A percentile compares a stretch with the other conserved stretches of the same genome.
Evolutionary conservation across 2,329 filamentous ascomycete species (phyloP).

Genomic region (Paracamarosporium sp.): DNA sequence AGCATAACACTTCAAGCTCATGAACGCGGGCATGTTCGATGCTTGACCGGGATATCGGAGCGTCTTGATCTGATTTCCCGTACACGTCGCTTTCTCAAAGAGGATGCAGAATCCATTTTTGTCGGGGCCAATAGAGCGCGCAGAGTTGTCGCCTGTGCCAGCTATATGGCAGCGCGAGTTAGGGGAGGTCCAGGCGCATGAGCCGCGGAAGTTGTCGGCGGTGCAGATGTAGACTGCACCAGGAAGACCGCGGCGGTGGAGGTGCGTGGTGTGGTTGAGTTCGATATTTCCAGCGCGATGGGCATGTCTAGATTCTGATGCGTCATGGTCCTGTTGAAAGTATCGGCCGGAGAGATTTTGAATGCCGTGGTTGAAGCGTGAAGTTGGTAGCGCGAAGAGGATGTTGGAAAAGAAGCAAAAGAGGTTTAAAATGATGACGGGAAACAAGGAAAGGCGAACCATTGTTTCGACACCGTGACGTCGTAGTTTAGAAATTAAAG

Average conservation of each 20-base stretch:
- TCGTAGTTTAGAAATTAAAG: slow-evolving; percentile 15
- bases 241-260: slow-evolving; percentile 39
- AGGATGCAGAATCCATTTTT: slow-evolving; percentile 35
- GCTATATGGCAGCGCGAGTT: slow-evolving; percentile 30
- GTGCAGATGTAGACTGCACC: slow-evolving; percentile 44
- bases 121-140: slow-evolving; percentile 41
- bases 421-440: slow-evolving; percentile 9
- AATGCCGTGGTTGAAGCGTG: slow-evolving; percentile 6
- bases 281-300: not conserved
- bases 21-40: slow-evolving; percentile 26
- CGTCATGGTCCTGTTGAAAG: not conserved
- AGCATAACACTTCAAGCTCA: slow-evolving; percentile 30
- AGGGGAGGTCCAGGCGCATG: slow-evolving; percentile 37
- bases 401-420: not conserved
- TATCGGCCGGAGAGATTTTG: not conserved
- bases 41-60: slow-evolving; percentile 34
- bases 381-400: slow-evolving; percentile 6
- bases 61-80: slow-evolving; percentile 20
- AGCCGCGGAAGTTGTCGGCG: slow-evolving; percentile 30
- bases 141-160: slow-evolving; percentile 23
- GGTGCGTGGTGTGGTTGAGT: slow-evolving; percentile 15
- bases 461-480: slow-evolving; percentile 3
- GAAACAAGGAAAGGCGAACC: slow-evolving; percentile 12
- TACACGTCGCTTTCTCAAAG: slow-evolving; percentile 31
- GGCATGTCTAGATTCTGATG: not conserved